Evolutionary conservation across 2,329 filamentous ascomycete genomes (phyloP).

Genomic region (Cladosporium sp.): DNA sequence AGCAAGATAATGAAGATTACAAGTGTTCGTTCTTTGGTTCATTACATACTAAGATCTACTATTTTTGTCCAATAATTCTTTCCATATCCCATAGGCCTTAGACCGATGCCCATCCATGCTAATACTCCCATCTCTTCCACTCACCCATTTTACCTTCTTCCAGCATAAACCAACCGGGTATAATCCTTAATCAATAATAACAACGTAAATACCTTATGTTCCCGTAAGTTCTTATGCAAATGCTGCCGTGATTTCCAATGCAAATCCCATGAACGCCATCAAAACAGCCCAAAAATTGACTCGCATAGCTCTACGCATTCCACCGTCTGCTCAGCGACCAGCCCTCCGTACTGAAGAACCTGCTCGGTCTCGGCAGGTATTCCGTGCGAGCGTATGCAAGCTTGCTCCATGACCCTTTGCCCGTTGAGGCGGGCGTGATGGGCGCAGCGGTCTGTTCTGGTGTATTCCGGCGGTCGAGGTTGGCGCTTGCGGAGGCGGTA

Average conservation of each 20-base stretch:
- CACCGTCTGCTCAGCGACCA: background rate
- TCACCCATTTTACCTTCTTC: background rate
- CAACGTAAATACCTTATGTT: background rate
- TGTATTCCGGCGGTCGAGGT: background rate
- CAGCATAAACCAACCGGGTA: background rate
- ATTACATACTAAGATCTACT: conserved; percentile 2
- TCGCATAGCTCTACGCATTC: background rate
- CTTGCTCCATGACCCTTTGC: background rate
- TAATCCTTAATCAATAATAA: background rate
- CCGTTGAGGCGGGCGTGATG: background rate
- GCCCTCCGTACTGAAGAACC: conserved; percentile 3
- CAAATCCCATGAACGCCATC: background rate
- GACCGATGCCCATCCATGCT: background rate
- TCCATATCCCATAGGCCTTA: too few relatives aligned
- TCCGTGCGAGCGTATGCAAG: conserved; percentile 4
- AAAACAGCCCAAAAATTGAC: background rate
- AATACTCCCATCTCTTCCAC: background rate
- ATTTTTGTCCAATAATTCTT: background rate
- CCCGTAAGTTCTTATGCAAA: background rate
- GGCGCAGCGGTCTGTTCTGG: background rate
- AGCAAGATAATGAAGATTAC: too few relatives aligned
- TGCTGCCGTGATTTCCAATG: background rate
- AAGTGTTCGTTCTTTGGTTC: background rate
- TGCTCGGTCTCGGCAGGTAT: background rate
- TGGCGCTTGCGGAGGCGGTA: background rate